Evolutionary conservation across 352 stramenopile genomes (phyloP), one percentile per base, ranked within the genome.

Genomic region (Saprolegnia diclina): DNA sequence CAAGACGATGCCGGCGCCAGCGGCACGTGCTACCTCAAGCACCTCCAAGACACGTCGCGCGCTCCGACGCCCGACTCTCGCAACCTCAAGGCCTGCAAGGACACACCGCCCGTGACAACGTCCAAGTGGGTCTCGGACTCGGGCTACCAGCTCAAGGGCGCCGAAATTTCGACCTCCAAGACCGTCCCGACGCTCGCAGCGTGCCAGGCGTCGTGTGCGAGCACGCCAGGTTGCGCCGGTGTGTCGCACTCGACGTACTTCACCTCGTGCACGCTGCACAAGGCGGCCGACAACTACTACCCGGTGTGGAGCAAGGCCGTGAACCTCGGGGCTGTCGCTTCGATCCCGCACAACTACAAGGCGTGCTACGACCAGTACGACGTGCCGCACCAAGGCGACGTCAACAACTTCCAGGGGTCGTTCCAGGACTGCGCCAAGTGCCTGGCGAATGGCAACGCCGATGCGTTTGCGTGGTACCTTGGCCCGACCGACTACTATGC

Each of bases 381-480:
- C 53, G n/a, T 61, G 53, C 26, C 18, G 13, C 13, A 22, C 24
- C 1, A 5, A 6, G 53, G 26, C 21, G 53, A 61, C 53, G 53
- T 61, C 19, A 24, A 13, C 6, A 42, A 40, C 53, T 61, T 61
- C 22, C 5, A 42, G 26, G 53, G 53, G 9, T 61, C 53, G 53
- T 61, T 61, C 53, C 53, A 61, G 14, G 53, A 61, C 53, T 61
- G 53, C 53, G 53, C 22, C 22, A 35, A 40, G 26, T 61, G 53
- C 53, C 42, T 61, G 42, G 42, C 11, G 19, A 11, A 42, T 5
- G 29, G 24, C 53, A 29, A 42, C 5, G 29, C 26, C 16, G 9
- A 61, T 14, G 53, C 22, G 22, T 61, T 61, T 42, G 26, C 53
- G 53, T 61, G 53, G 53, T 37, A 22, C 19, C 24, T 29, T 6